Percentiles rank a stretch among this genome's conserved stretches.
These are phyloP conservation scores for Lactuca sativa DNA, from an alignment of 129 eudicot species.

Conservation along the genomic window DNA sequence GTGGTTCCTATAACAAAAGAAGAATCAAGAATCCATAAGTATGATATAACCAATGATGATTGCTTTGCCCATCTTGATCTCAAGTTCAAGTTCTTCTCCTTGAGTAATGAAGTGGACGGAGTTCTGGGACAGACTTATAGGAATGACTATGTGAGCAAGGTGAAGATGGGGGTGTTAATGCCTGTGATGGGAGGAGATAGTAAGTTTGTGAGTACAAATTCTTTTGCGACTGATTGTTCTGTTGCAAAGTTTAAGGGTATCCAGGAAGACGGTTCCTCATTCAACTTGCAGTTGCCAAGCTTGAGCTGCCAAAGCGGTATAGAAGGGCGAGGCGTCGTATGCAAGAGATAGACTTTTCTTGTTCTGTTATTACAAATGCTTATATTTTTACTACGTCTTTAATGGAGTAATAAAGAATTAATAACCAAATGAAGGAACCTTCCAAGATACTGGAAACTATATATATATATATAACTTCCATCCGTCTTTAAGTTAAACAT, in stretches of 20 bases:
- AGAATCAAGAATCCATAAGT: slow-evolving; percentile 59
- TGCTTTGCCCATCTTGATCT: slow-evolving; percentile 84
- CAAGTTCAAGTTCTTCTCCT: slow-evolving; percentile 63
- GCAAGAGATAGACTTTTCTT: slow-evolving; percentile 55
- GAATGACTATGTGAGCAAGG: slow-evolving; percentile 58
- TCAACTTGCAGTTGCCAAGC: slow-evolving; percentile 43
- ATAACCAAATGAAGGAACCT: not conserved
- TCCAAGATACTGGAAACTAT: no score
- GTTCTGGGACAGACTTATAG: slow-evolving; percentile 69
- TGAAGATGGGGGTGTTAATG: slow-evolving; percentile 64
- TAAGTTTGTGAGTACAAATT: slow-evolving; percentile 40
- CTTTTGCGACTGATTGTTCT: slow-evolving; percentile 55
- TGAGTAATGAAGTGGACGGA: slow-evolving; percentile 53
- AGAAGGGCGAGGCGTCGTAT: slow-evolving; percentile 60
- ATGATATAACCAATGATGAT: slow-evolving; percentile 54
- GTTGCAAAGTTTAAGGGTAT: slow-evolving; percentile 41
- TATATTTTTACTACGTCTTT: not conserved
- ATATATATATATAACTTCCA: no score
- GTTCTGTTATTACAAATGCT: not conserved
- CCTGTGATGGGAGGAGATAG: slow-evolving; percentile 69
- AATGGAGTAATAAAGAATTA: slow-evolving; percentile 4
- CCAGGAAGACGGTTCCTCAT: slow-evolving; percentile 5
- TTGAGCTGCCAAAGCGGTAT: slow-evolving; percentile 55
- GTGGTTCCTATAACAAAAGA: slow-evolving; percentile 65
- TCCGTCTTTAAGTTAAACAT: no score